phyloP scores from a whole-genome alignment of 768 basidiomycete species.

The Russula sp. region DNA sequence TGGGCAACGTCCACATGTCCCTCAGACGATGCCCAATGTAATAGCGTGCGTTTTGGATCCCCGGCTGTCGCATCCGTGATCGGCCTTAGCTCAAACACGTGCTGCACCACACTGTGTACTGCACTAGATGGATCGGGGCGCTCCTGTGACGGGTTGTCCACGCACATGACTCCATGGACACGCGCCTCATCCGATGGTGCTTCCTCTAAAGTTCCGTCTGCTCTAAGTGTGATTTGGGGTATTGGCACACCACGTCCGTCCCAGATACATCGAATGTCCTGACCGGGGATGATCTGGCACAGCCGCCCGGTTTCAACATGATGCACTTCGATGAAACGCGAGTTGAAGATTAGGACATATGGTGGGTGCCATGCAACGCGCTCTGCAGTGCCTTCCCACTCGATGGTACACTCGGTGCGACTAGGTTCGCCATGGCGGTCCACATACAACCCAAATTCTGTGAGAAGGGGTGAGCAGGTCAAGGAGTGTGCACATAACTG shows the following conservation, averaged over 20 bases:
- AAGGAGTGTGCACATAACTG: neutral
- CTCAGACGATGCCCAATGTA: no score
- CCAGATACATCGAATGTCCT: conserved; percentile 81
- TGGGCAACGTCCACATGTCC: no score
- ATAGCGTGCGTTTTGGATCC: no score
- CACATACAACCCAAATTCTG: conserved; percentile 89
- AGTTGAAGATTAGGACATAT: conserved; percentile 80
- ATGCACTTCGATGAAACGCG: conserved; percentile 84
- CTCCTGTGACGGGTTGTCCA: conserved; percentile 30
- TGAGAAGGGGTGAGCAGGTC: conserved; percentile 3
- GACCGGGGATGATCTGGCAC: conserved; percentile 74
- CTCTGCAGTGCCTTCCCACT: conserved; percentile 92
- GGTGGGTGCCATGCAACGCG: conserved; percentile 84
- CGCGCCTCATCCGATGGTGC: conserved; percentile 65
- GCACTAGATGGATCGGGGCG: conserved; percentile 25
- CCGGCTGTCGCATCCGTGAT: no score
- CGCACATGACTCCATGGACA: conserved; percentile 82
- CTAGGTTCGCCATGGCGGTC: conserved; percentile 83
- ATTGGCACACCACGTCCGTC: conserved; percentile 56
- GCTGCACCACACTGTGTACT: conserved; percentile 50
- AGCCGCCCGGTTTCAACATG: conserved; percentile 73
- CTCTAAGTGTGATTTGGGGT: conserved; percentile 32
- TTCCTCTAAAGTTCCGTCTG: conserved; percentile 38
- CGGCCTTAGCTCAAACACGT: conserved; percentile 77
- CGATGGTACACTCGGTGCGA: conserved; percentile 60